Evolutionary conservation across 164 flowering plant genomes (phyloP).

Genomic region (Saururus chinensis): DNA sequence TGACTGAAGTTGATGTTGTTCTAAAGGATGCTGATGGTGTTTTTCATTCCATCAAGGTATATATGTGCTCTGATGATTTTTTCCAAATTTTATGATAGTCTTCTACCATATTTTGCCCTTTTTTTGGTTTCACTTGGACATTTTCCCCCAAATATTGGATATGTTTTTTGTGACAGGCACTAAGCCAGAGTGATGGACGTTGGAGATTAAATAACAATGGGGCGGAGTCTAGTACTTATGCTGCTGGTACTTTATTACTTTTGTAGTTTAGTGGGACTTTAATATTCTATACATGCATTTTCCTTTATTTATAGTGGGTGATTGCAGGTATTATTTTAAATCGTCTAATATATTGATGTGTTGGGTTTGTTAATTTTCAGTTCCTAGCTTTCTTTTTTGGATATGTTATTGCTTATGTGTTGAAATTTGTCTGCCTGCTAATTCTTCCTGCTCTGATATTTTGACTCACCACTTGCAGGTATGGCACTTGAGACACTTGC

Average conservation of each 20-base stretch:
- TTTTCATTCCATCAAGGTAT: constrained; percentile 85
- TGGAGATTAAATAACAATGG: constrained; percentile 79
- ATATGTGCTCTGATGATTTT: neutral
- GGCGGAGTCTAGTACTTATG: constrained; percentile 76
- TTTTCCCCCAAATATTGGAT: neutral
- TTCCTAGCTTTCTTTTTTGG: too few species aligned
- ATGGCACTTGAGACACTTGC: constrained; percentile 81
- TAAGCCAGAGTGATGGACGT: constrained; percentile 96
- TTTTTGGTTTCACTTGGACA: neutral
- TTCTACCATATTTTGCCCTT: neutral
- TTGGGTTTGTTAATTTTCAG: neutral
- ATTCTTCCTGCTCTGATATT: neutral
- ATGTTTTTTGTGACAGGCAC: constrained; percentile 40
- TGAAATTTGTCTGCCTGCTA: neutral
- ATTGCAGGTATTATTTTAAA: too few species aligned
- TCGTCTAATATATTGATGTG: neutral
- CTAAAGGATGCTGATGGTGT: constrained; percentile 66
- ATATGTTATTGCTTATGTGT: neutral
- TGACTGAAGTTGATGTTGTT: constrained; percentile 27
- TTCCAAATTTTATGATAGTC: neutral
- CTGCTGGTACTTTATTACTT: constrained; percentile 52
- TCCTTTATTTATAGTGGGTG: neutral
- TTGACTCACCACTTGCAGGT: constrained; percentile 32
- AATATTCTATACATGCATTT: too few species aligned
- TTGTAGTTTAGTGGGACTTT: too few species aligned